Evolutionary conservation across 176 grass and related monocot species (phyloP), one percentile per base, ranked within the genome.

Genomic region (Oryza glaberrima): DNA sequence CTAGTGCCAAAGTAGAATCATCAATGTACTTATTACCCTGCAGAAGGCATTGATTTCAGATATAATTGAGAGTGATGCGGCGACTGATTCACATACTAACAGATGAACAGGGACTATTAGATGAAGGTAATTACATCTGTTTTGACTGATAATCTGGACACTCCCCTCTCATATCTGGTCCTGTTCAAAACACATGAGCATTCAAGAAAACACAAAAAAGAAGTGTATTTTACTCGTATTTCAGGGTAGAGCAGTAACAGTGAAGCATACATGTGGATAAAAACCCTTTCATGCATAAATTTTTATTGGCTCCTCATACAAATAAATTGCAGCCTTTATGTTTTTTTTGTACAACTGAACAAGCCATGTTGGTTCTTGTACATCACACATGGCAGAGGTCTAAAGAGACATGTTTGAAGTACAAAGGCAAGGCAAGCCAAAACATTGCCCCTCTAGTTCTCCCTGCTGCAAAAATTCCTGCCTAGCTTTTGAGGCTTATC

Each of bases 401-500:
- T 44, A 40, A 83, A 73, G 47, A 44, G 20, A 75, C 82, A 84
- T 87, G 85, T 87, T 58, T 84, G 23, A 91, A 70, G 89, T 80
- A 84, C 81, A 72, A 82, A 82, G 67, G 82, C 67, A 63, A 69
- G 11, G 20, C 26, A 75, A n/a, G 47, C 58, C 28, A 3, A 61
- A 86, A 74, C 67, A 71, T 52, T 84, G 68, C 34, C 51, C 61
- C 60, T 88, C 78, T 80, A 80, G 81, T 85, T 76, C 75, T 77
- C 78, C 74, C 65, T 83, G 51, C 87, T 75, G 47, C 11, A 22
- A 80, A 56, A 64, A 65, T 63, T 69, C 58, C 72, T 45, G 60
- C 82, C 80, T 63, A 63, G 58, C 58, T 88, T 79, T 81, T 67
- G 89, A 90, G 72, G 80, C 93, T 95, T 95, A 12, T 67, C 75